Conservation (phyloP, 1,284 basidiomycete species). For the Irpex lacteus region DNA sequence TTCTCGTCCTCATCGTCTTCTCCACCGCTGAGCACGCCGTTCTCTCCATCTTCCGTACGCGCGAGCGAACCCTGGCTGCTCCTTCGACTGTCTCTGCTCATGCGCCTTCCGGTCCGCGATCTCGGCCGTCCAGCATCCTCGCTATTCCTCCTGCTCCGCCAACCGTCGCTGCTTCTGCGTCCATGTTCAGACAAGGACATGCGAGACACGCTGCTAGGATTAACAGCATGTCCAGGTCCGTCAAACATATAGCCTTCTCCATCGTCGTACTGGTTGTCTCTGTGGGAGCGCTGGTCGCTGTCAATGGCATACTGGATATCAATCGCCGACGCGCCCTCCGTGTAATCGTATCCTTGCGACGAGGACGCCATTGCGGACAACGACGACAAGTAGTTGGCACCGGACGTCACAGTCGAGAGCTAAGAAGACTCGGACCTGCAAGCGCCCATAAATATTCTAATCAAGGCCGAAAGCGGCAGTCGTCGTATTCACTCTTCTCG, state of each 20-base stretch:
- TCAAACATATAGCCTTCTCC: slow-evolving; percentile 70
- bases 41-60: slow-evolving; percentile 25
- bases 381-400: neutral
- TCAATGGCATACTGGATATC: slow-evolving; percentile 63
- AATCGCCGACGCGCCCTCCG: slow-evolving; percentile 75
- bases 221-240: slow-evolving; percentile 67
- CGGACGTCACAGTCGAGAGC: neutral
- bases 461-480: too few species aligned
- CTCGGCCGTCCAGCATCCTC: slow-evolving; percentile 36
- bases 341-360: slow-evolving; percentile 57
- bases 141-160: slow-evolving; percentile 47
- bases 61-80: slow-evolving; percentile 43
- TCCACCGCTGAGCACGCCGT: slow-evolving; percentile 20
- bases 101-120: slow-evolving; percentile 23
- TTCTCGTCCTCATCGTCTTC: slow-evolving; percentile 26
- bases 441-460: neutral
- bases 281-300: slow-evolving; percentile 46
- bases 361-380: slow-evolving; percentile 18
- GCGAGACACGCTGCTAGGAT: slow-evolving; percentile 74
- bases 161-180: slow-evolving; percentile 52
- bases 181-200: slow-evolving; percentile 65
- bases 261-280: slow-evolving; percentile 68
- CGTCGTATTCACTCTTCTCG: too few species aligned
- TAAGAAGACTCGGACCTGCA: neutral
- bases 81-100: slow-evolving; percentile 47